phyloP scores from a whole-genome alignment of 176 grass and related monocot species.

The Cenchrus fungigraminus region DNA sequence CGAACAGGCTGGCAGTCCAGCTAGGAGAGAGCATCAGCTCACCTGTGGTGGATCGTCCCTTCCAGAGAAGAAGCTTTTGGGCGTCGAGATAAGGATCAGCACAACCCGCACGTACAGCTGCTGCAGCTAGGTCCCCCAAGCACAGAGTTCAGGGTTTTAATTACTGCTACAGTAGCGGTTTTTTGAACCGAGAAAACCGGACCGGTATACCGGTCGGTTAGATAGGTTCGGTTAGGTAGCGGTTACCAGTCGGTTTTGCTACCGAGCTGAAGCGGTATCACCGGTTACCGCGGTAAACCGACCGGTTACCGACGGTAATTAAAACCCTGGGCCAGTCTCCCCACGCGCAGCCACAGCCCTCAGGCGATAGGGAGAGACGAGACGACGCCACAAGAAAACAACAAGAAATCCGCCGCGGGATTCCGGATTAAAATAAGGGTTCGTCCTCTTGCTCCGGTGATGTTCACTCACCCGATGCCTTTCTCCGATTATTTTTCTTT shows the following conservation, averaged over 20 bases:
- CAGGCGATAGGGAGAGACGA: background rate
- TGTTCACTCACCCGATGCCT: slow-evolving; percentile 28
- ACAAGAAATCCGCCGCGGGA: slow-evolving; percentile 3
- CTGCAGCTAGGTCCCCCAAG: slow-evolving; percentile 20
- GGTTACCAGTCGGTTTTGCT: too few species aligned
- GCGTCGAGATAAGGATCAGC: slow-evolving; percentile 35
- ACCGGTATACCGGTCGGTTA: too few species aligned
- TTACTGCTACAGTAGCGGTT: too few species aligned
- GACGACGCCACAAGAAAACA: slow-evolving; percentile 10
- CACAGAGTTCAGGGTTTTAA: background rate
- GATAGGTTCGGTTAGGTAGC: too few species aligned
- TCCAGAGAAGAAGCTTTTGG: background rate
- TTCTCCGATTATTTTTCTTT: background rate
- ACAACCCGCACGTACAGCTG: slow-evolving; percentile 43
- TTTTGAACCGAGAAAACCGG: too few species aligned
- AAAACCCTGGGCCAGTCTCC: background rate
- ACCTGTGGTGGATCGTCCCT: background rate
- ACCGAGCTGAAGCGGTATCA: too few species aligned
- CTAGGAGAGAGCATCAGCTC: background rate
- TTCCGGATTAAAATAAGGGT: slow-evolving; percentile 44
- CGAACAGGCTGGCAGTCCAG: background rate
- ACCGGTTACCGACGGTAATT: too few species aligned
- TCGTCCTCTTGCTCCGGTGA: background rate
- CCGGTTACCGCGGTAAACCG: too few species aligned
- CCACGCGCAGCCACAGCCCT: background rate